Conservation (phyloP, 176 grass and related monocot genomes). For the Thinopyrum elongatum region DNA sequence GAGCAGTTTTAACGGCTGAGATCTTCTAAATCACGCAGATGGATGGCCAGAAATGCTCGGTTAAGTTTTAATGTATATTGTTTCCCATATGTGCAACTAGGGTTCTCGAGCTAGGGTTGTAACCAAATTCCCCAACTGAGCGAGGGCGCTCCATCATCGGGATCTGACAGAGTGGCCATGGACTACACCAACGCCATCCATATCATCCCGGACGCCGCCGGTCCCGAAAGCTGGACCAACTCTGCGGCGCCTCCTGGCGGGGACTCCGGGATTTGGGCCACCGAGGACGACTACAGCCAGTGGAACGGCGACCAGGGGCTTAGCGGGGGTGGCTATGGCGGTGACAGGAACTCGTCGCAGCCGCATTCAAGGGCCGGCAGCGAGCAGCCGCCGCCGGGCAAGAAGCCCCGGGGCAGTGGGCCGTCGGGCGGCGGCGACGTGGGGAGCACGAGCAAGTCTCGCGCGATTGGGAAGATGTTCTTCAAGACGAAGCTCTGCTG, state of each 20-base stretch:
- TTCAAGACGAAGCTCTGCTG: constrained; percentile 99
- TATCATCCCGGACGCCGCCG: constrained; percentile 69
- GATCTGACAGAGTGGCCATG: constrained; percentile 33
- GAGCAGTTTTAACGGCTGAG: background rate
- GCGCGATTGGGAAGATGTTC: constrained; percentile 97
- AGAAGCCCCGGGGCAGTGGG: constrained; percentile 54
- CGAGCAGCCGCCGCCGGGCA: constrained; percentile 81
- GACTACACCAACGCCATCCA: constrained; percentile 82
- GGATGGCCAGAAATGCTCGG: background rate
- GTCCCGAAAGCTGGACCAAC: constrained; percentile 54
- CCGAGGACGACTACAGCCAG: constrained; percentile 84
- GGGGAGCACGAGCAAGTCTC: constrained; percentile 59
- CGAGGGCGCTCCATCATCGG: background rate
- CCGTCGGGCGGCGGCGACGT: background rate
- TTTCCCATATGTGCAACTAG: background rate
- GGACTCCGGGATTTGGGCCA: constrained; percentile 76
- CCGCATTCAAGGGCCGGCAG: constrained; percentile 71
- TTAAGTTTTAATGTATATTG: background rate
- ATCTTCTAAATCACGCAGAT: background rate
- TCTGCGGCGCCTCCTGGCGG: constrained; percentile 22
- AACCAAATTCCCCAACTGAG: constrained; percentile 1
- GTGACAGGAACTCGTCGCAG: constrained; percentile 41
- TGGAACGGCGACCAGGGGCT: constrained; percentile 57
- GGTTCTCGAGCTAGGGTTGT: background rate
- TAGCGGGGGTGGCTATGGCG: constrained; percentile 36